A percentile compares a stretch with the other conserved stretches of the same genome.
These are phyloP conservation scores for Bonia amplexicaulis DNA, from an alignment of 176 grass and related monocot genomes.

Conservation along the genomic window DNA sequence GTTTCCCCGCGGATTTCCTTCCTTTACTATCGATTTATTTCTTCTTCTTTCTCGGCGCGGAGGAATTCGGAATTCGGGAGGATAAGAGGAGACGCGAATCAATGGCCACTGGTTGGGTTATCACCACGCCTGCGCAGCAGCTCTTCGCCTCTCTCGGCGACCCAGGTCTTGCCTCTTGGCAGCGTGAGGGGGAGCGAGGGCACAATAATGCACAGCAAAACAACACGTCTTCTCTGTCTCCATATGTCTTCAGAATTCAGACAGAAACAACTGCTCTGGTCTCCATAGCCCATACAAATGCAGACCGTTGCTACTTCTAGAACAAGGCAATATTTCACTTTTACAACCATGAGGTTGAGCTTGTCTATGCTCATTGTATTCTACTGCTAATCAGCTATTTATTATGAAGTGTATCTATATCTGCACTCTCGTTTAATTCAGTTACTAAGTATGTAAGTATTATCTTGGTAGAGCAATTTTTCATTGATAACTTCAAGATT, in stretches of 20 bases:
- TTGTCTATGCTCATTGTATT: no score
- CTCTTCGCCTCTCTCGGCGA: not conserved
- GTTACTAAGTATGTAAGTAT: no score
- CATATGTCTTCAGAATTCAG: not conserved
- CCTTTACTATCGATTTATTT: not conserved
- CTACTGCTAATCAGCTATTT: no score
- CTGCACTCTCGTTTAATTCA: no score
- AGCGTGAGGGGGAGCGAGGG: not conserved
- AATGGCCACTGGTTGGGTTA: constrained; percentile 48
- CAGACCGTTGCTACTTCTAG: not conserved
- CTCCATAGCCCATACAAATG: not conserved
- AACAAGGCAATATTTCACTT: not conserved
- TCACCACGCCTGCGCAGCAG: not conserved
- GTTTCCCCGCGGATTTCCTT: not conserved
- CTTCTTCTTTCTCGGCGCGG: no score
- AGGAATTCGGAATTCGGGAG: not conserved
- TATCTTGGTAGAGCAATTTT: no score
- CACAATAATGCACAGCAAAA: constrained; percentile 10
- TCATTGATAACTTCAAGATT: no score
- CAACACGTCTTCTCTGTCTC: not conserved
- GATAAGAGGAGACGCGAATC: constrained; percentile 26
- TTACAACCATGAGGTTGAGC: no score
- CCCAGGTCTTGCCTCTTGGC: not conserved
- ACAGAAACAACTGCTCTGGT: not conserved
- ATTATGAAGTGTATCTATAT: no score